Percentiles rank a stretch among this genome's conserved stretches.
These are phyloP conservation scores for Pichia ethanolica DNA, from an alignment of 805 yeast species.

Conservation along the genomic window DNA sequence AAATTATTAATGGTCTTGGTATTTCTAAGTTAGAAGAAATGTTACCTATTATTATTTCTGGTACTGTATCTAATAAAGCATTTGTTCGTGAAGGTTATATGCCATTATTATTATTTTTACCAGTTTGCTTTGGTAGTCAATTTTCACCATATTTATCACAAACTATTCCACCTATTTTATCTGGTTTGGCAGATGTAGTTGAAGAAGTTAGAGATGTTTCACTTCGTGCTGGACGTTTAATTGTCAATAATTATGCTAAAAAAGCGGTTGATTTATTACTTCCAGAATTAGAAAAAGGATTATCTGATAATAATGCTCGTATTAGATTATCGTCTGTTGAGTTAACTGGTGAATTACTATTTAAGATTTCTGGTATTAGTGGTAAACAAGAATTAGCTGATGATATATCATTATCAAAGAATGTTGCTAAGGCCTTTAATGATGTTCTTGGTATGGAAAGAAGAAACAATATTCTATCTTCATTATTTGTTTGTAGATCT, in stretches of 20 bases:
- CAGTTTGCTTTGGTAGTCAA: slow-evolving; percentile 89
- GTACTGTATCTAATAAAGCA: slow-evolving; percentile 58
- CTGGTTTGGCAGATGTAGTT: slow-evolving; percentile 84
- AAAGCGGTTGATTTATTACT: slow-evolving; percentile 87
- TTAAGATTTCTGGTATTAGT: slow-evolving; percentile 87
- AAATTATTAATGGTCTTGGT: slow-evolving; percentile 90
- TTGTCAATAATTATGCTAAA: slow-evolving; percentile 85
- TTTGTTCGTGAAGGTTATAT: slow-evolving; percentile 85
- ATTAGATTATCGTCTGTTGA: slow-evolving; percentile 92
- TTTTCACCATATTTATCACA: slow-evolving; percentile 81
- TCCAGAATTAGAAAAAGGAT: slow-evolving; percentile 89
- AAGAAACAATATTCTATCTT: slow-evolving; percentile 76
- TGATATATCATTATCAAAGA: slow-evolving; percentile 40
- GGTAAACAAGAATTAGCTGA: slow-evolving; percentile 66
- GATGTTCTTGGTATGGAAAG: slow-evolving; percentile 82
- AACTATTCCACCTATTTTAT: slow-evolving; percentile 85
- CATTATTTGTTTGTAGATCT: slow-evolving; percentile 90
- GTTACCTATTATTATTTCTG: slow-evolving; percentile 68
- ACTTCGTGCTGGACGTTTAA: slow-evolving; percentile 83
- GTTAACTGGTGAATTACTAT: slow-evolving; percentile 87
- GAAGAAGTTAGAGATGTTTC: slow-evolving; percentile 87
- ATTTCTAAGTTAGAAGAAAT: slow-evolving; percentile 79
- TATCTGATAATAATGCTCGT: slow-evolving; percentile 73
- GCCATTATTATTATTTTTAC: slow-evolving; percentile 83
- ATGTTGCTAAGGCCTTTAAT: slow-evolving; percentile 55